phyloP scores from a whole-genome alignment of 768 basidiomycete species.

The Ephemerocybe angulata region DNA sequence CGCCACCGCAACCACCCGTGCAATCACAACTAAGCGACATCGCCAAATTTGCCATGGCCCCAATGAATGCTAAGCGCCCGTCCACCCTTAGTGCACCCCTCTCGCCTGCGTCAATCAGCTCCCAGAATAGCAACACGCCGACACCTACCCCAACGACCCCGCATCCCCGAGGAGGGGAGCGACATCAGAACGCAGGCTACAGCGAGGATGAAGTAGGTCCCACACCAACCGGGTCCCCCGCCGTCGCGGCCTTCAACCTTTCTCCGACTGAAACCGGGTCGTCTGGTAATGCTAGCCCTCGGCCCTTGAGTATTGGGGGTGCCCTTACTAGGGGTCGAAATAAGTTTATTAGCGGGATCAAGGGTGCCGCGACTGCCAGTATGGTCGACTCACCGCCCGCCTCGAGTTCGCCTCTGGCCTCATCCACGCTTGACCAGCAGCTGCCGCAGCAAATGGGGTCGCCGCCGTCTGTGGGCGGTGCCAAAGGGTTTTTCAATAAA shows the following conservation, averaged over 20 bases:
- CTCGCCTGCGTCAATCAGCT: background rate
- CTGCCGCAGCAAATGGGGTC: background rate
- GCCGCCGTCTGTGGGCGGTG: background rate
- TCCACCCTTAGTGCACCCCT: background rate
- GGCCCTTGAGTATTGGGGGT: constrained; percentile 18
- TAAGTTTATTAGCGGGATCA: constrained; percentile 14
- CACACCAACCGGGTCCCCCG: background rate
- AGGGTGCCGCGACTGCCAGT: background rate
- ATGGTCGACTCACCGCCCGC: background rate
- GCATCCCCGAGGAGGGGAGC: background rate
- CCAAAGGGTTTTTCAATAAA: constrained; percentile 7
- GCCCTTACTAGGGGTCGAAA: constrained; percentile 18
- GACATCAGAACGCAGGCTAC: background rate
- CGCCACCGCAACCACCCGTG: background rate
- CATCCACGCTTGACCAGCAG: background rate
- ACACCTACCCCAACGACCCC: constrained; percentile 6
- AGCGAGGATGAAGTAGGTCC: background rate
- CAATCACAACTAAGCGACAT: background rate
- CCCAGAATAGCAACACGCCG: constrained; percentile 6
- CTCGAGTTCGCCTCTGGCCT: background rate
- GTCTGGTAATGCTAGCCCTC: background rate
- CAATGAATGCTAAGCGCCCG: background rate
- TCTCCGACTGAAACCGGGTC: background rate
- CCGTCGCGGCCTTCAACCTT: background rate
- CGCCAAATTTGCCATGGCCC: constrained; percentile 3